A percentile compares a stretch with the other conserved stretches of the same genome.
Conservation (phyloP, 768 basidiomycete species). For the Tricholoma hemisulphureum region DNA sequence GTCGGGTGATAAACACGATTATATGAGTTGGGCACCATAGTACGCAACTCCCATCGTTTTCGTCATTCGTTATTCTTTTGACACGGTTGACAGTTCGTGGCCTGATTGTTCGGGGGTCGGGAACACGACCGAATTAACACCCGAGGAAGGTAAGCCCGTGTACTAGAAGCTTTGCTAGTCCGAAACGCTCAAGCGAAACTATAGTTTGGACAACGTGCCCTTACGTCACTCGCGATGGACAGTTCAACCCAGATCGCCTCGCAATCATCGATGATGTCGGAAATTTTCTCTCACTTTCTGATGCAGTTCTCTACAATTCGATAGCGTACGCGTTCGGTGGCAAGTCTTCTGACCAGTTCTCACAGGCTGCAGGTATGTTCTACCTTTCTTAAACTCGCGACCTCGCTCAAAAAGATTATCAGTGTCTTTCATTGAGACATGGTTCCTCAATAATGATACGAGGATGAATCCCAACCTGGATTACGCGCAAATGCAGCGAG, state of each 20-base stretch:
- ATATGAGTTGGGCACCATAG: constrained; percentile 74
- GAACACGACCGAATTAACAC: constrained; percentile 56
- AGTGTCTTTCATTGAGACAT: constrained; percentile 49
- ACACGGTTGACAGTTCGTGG: constrained; percentile 57
- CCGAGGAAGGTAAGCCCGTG: constrained; percentile 43
- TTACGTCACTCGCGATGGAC: constrained; percentile 56
- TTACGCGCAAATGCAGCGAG: constrained; percentile 52
- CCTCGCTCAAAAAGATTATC: too few relatives aligned
- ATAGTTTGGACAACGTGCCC: constrained; percentile 59
- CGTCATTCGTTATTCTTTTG: background rate
- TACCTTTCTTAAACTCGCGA: too few relatives aligned
- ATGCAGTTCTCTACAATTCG: constrained; percentile 61
- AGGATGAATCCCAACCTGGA: constrained; percentile 65
- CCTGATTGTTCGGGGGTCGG: constrained; percentile 58
- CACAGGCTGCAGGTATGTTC: constrained; percentile 40
- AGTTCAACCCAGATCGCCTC: constrained; percentile 64
- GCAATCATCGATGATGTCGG: constrained; percentile 56
- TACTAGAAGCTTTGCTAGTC: background rate
- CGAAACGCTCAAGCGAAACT: background rate
- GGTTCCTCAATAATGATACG: constrained; percentile 59
- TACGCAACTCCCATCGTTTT: constrained; percentile 30
- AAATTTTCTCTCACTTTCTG: constrained; percentile 52
- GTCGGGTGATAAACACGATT: constrained; percentile 57
- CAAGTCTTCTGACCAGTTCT: constrained; percentile 36
- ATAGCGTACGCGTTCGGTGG: constrained; percentile 52